Base-by-base conservation (phyloP, 768 basidiomycete species). In the Hysterangium stoloniferum region DNA sequence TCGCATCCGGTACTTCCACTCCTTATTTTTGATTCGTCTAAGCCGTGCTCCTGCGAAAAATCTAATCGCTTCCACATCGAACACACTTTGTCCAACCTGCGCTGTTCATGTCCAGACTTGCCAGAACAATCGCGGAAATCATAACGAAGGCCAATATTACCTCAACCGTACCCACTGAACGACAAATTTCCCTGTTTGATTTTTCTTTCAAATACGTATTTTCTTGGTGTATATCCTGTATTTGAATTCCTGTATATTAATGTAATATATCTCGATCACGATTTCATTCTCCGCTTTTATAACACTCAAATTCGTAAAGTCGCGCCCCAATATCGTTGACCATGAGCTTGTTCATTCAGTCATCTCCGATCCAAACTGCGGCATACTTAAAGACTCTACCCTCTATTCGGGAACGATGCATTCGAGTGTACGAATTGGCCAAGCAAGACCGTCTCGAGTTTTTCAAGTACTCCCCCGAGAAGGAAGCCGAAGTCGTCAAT, bases 371-470 rank as follows among this genome's bases (percentile, higher is more conserved):
- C 35, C 48, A 50, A 27, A 43, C 20, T 13, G 54, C 55, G n/a
- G 69, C 67, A 4, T 94, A 93, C 61, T 78, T 96, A 37, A 82
- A 85, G 28, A 91, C 88, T 0, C 74, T 96, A 3, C 86, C 89
- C 13, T 79, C 92, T n/a, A 91, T 97, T 58, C 79, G 95, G 40
- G 84, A 93, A 58, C 77, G 90, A 36, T 98, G 92, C 65, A 62
- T 67, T 9, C 75, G 75, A 35, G 90, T 98, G 29, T 80, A 86
- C 64, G 75, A 80, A 25, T 80, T 95, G 17, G 93, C 89, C 11
- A 69, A 78, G 63, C 61, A 75, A 55, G 84, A 80, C 45, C 78
- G 84, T 59, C 76, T 96, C 9, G 70, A 92, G 57, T 93, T 89
- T 66, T 95, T 95, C 61, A 79, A 83, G 20, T 90, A 93, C 63